Conservation (phyloP, 2,329 filamentous ascomycete species). For the Chrysosporium queenslandicum region DNA sequence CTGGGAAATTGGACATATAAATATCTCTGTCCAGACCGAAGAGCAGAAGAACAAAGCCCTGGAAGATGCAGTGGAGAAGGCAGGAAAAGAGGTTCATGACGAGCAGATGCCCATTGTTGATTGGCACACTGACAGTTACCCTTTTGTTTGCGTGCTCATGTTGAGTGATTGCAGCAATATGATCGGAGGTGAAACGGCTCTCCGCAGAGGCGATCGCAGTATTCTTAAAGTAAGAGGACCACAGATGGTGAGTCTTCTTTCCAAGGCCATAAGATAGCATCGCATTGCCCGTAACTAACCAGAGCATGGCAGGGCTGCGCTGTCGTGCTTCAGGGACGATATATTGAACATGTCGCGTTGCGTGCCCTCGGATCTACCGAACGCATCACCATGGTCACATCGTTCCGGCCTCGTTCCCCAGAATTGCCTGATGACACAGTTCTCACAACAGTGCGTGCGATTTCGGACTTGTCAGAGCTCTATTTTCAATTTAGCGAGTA, state of each 20-base stretch:
- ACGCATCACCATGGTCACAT: slow-evolving; percentile 57
- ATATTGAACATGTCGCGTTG: slow-evolving; percentile 56
- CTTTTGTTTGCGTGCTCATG: slow-evolving; percentile 62
- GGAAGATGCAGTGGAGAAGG: slow-evolving; percentile 30
- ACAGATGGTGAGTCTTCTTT: slow-evolving; percentile 41
- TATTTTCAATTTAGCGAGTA: slow-evolving; percentile 55
- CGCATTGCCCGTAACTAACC: slow-evolving; percentile 1
- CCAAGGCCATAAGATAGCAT: background rate
- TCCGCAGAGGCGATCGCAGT: slow-evolving; percentile 46
- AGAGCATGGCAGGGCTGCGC: slow-evolving; percentile 45
- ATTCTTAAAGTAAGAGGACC: slow-evolving; percentile 52
- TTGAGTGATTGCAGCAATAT: slow-evolving; percentile 53
- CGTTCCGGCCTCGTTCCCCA: slow-evolving; percentile 51
- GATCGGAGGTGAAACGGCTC: slow-evolving; percentile 55
- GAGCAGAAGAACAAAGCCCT: slow-evolving; percentile 39
- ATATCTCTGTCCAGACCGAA: slow-evolving; percentile 45
- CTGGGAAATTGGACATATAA: slow-evolving; percentile 48
- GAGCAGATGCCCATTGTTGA: slow-evolving; percentile 48
- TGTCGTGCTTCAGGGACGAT: slow-evolving; percentile 56
- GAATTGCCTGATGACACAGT: slow-evolving; percentile 50
- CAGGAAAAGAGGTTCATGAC: slow-evolving; percentile 36
- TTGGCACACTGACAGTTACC: slow-evolving; percentile 57
- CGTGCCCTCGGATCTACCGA: slow-evolving; percentile 49
- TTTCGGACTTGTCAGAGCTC: slow-evolving; percentile 48
- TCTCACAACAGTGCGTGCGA: slow-evolving; percentile 49